Percentiles rank a stretch among this genome's conserved stretches.
Evolutionary conservation across 768 basidiomycete species (phyloP).

Genomic region (Stropharia rugosoannulata): DNA sequence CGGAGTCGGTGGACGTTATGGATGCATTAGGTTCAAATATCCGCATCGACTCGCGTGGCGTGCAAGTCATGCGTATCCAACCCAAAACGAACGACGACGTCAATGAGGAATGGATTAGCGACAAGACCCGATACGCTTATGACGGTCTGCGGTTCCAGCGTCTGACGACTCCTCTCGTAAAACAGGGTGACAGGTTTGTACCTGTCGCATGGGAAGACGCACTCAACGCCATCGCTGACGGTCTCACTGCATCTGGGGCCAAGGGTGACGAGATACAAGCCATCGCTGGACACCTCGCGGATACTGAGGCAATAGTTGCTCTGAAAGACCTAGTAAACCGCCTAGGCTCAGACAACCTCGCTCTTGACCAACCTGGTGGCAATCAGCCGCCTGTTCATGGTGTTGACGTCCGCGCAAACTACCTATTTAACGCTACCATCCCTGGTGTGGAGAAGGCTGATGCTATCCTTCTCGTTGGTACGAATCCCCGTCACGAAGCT

Average conservation of each 20-base stretch:
- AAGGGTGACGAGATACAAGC: slow-evolving; percentile 92
- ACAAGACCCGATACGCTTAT: slow-evolving; percentile 97
- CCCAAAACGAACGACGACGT: slow-evolving; percentile 96
- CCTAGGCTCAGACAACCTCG: slow-evolving; percentile 92
- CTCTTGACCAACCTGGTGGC: slow-evolving; percentile 74
- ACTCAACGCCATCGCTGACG: slow-evolving; percentile 72
- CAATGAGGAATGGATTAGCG: slow-evolving; percentile 99
- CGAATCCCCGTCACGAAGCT: slow-evolving; percentile 96
- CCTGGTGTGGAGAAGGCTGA: slow-evolving; percentile 91
- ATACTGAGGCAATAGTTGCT: slow-evolving; percentile 90
- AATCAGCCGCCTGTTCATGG: slow-evolving; percentile 70
- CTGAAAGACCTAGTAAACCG: slow-evolving; percentile 92
- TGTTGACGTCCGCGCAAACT: slow-evolving; percentile 92
- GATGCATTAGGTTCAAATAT: slow-evolving; percentile 98
- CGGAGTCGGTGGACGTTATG: slow-evolving; percentile 92
- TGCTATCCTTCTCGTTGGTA: slow-evolving; percentile 89
- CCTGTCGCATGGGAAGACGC: slow-evolving; percentile 92
- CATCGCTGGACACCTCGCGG: slow-evolving; percentile 89
- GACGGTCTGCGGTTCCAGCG: slow-evolving; percentile 96
- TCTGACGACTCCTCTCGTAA: slow-evolving; percentile 87
- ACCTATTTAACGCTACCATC: slow-evolving; percentile 93
- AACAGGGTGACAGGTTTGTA: slow-evolving; percentile 91
- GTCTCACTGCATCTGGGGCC: slow-evolving; percentile 77
- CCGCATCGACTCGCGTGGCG: slow-evolving; percentile 91
- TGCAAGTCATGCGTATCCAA: slow-evolving; percentile 96